These are phyloP conservation scores for Moricandia arvensis DNA, from an alignment of 345 rosid genomes.

Conservation along the genomic window DNA sequence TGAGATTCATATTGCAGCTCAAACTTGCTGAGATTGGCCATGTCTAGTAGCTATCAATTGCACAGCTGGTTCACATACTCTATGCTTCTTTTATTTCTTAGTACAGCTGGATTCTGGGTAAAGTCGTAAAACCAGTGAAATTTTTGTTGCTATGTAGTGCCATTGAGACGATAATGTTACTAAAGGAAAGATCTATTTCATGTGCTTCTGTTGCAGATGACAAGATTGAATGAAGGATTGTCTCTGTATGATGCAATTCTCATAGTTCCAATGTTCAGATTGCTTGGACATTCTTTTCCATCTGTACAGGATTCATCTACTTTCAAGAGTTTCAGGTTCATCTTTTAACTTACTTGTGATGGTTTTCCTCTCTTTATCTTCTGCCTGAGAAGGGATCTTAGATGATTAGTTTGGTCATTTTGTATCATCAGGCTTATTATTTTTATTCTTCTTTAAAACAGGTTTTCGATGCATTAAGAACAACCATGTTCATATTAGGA, in stretches of 20 bases:
- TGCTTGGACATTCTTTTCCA: constrained; percentile 99
- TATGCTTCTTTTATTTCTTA: constrained; percentile 91
- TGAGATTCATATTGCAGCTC: constrained; percentile 58
- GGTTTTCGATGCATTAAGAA: constrained; percentile 87
- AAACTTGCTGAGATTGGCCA: constrained; percentile 85
- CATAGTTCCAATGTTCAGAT: constrained; percentile 99
- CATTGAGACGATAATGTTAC: constrained; percentile 11
- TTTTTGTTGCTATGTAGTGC: constrained; percentile 13
- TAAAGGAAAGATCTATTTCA: constrained; percentile 2
- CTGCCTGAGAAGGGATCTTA: background rate
- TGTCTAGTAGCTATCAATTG: constrained; percentile 82
- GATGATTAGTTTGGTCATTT: background rate
- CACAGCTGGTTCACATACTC: constrained; percentile 99
- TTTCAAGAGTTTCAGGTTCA: constrained; percentile 97
- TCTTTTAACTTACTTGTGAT: constrained; percentile 10
- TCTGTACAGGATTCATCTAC: constrained; percentile 95
- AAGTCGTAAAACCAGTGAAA: constrained; percentile 27
- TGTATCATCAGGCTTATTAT: background rate
- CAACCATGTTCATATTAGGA: constrained; percentile 93
- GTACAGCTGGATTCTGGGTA: constrained; percentile 99
- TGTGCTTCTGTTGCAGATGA: constrained; percentile 59
- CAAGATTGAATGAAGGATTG: constrained; percentile 94
- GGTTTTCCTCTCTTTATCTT: background rate
- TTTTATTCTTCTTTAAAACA: constrained; percentile 33
- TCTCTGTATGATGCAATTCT: constrained; percentile 90